A percentile compares a stretch with the other conserved stretches of the same genome.
These are phyloP conservation scores for Neurospora sp. DNA, from an alignment of 495 filamentous ascomycete species.

Conservation along the genomic window DNA sequence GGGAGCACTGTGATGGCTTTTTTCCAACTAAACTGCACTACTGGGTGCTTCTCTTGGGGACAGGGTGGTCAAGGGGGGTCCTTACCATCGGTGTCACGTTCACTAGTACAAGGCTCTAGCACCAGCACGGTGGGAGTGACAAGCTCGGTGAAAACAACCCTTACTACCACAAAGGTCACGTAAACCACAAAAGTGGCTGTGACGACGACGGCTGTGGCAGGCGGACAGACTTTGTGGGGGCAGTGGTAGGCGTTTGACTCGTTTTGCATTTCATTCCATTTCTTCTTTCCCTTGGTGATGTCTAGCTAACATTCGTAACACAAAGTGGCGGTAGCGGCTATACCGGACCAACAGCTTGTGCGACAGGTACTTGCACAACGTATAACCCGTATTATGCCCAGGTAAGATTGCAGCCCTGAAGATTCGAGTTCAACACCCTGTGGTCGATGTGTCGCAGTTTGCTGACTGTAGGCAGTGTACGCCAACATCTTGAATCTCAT, in stretches of 20 bases:
- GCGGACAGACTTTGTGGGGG: conserved; percentile 2
- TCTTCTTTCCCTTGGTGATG: not conserved
- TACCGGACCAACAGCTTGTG: conserved; percentile 4
- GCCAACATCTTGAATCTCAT: not conserved
- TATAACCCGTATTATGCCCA: conserved; percentile 10
- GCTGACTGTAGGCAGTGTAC: not conserved
- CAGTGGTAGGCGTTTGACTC: conserved; percentile 6
- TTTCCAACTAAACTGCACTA: conserved; percentile 33
- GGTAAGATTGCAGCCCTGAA: not conserved
- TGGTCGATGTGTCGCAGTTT: not conserved
- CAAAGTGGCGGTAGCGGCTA: conserved; percentile 10
- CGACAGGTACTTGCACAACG: conserved; percentile 3
- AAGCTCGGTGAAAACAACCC: not conserved
- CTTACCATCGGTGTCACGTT: not conserved
- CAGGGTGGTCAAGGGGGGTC: conserved; percentile 10
- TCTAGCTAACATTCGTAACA: not conserved
- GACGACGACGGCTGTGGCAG: not conserved
- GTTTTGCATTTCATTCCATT: no score
- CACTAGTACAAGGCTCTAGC: not conserved
- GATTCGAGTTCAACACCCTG: no score
- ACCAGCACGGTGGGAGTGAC: not conserved
- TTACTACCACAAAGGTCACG: not conserved
- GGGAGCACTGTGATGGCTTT: conserved; percentile 39
- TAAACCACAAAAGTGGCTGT: not conserved
- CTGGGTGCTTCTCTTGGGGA: conserved; percentile 31